phyloP scores from a whole-genome alignment of 345 rosid species.

The Bruguiera parviflora region DNA sequence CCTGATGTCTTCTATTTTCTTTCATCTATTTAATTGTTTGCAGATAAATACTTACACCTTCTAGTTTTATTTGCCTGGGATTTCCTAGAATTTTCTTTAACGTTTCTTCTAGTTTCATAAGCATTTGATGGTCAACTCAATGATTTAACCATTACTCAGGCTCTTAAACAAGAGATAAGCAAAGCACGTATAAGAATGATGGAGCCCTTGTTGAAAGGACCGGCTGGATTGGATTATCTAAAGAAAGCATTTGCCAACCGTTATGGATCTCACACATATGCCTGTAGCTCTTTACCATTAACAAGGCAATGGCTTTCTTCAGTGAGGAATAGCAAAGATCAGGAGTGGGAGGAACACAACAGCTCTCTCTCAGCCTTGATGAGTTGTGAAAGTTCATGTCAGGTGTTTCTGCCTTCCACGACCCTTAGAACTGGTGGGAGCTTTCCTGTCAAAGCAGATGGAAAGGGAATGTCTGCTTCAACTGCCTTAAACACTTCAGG shows the following conservation, averaged over 20 bases:
- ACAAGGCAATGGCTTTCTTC: slow-evolving; percentile 64
- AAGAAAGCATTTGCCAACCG: slow-evolving; percentile 53
- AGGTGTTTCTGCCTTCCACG: slow-evolving; percentile 41
- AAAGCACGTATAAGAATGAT: slow-evolving; percentile 63
- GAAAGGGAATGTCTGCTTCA: slow-evolving; percentile 21
- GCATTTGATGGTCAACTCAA: too few species aligned
- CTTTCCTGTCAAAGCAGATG: slow-evolving; percentile 32
- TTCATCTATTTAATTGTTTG: too few species aligned
- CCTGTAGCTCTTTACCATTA: slow-evolving; percentile 45
- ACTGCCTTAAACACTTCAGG: slow-evolving; percentile 36
- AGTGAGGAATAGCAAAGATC: slow-evolving; percentile 41
- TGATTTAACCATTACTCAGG: slow-evolving; percentile 30
- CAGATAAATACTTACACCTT: too few species aligned
- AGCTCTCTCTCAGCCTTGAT: slow-evolving; percentile 43
- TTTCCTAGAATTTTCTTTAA: too few species aligned
- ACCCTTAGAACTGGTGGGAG: slow-evolving; percentile 77
- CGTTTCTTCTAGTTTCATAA: too few species aligned
- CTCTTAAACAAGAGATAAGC: slow-evolving; percentile 67
- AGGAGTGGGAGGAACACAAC: slow-evolving; percentile 75
- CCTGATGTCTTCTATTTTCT: too few species aligned
- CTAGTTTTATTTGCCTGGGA: too few species aligned
- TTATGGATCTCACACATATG: slow-evolving; percentile 52
- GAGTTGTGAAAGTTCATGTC: slow-evolving; percentile 43
- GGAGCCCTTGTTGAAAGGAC: slow-evolving; percentile 79
- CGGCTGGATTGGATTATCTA: slow-evolving; percentile 71